These are phyloP conservation scores for Fusarium graminum DNA, from an alignment of 2,329 filamentous ascomycete genomes.

Conservation along the genomic window DNA sequence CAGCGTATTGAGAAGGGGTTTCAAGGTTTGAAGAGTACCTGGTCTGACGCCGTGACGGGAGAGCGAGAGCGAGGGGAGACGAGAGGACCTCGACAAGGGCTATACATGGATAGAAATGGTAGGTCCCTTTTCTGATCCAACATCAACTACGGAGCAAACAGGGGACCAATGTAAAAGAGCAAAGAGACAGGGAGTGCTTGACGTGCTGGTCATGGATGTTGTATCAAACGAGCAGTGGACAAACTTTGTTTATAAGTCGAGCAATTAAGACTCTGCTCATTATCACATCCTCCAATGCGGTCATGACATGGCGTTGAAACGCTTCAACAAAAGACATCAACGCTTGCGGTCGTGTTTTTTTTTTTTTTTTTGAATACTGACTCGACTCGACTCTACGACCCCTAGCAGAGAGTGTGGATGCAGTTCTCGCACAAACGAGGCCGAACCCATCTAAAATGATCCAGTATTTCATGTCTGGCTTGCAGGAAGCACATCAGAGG, in stretches of 20 bases:
- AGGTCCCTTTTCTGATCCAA: slow-evolving; percentile 37
- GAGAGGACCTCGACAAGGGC: slow-evolving; percentile 42
- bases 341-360: slow-evolving; percentile 39
- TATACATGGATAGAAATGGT: slow-evolving; percentile 21
- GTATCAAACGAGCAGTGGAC: slow-evolving; percentile 15
- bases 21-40: neutral
- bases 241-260: slow-evolving; percentile 39
- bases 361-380: too few relatives aligned
- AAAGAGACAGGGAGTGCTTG: slow-evolving; percentile 21
- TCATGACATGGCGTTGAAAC: slow-evolving; percentile 15
- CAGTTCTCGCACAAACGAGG: slow-evolving; percentile 33
- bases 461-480: slow-evolving; percentile 9
- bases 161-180: slow-evolving; percentile 28
- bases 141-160: slow-evolving; percentile 23
- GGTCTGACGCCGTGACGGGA: neutral
- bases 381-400: slow-evolving; percentile 5
- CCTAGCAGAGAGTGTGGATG: slow-evolving; percentile 36
- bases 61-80: neutral
- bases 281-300: slow-evolving; percentile 3
- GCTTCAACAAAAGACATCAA: slow-evolving; percentile 18
- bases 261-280: slow-evolving; percentile 20
- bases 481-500: slow-evolving; percentile 38
- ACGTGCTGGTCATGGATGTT: slow-evolving; percentile 31
- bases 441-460: slow-evolving; percentile 25
- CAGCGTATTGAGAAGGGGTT: neutral